phyloP scores from a whole-genome alignment of 2,329 filamentous ascomycete genomes.

The Didymellaceae sp. region DNA sequence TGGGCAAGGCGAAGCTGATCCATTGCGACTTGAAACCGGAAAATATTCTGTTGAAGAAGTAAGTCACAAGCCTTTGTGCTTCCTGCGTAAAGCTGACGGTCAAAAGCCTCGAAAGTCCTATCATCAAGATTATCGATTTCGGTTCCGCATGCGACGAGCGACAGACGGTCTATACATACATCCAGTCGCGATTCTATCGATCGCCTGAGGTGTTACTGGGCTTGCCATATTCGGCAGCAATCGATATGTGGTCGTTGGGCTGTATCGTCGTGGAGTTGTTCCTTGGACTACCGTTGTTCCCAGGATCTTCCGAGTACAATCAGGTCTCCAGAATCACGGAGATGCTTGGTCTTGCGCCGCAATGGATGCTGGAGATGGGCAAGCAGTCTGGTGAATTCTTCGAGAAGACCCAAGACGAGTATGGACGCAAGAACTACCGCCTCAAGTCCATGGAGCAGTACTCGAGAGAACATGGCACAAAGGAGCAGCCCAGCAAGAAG shows the following conservation, averaged over 20 bases:
- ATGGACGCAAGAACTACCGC: constrained; percentile 85
- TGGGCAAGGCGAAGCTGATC: constrained; percentile 96
- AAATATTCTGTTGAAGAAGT: constrained; percentile 97
- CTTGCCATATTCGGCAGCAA: constrained; percentile 94
- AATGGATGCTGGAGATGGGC: constrained; percentile 99
- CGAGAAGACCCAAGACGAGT: constrained; percentile 91
- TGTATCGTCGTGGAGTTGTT: constrained; percentile 99
- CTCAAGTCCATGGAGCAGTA: constrained; percentile 99
- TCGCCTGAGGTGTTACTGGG: constrained; percentile 96
- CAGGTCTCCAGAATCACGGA: constrained; percentile 96
- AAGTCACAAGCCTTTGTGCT: constrained; percentile 32
- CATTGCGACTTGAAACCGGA: constrained; percentile 98
- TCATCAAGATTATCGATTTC: constrained; percentile 99
- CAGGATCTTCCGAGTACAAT: constrained; percentile 97
- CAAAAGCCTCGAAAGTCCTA: constrained; percentile 84
- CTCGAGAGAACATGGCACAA: constrained; percentile 90
- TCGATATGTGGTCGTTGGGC: constrained; percentile 99
- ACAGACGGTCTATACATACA: constrained; percentile 98
- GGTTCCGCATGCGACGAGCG: constrained; percentile 97
- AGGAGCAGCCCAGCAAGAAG: constrained; percentile 99
- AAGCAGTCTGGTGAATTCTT: constrained; percentile 98
- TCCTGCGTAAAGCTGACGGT: constrained; percentile 15
- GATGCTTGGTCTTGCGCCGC: constrained; percentile 95
- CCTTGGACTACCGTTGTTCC: constrained; percentile 90
- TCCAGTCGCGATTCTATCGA: constrained; percentile 96